Base-by-base conservation (phyloP, 805 yeast genomes). In the Vanderwaltozyma yarrowii region DNA sequence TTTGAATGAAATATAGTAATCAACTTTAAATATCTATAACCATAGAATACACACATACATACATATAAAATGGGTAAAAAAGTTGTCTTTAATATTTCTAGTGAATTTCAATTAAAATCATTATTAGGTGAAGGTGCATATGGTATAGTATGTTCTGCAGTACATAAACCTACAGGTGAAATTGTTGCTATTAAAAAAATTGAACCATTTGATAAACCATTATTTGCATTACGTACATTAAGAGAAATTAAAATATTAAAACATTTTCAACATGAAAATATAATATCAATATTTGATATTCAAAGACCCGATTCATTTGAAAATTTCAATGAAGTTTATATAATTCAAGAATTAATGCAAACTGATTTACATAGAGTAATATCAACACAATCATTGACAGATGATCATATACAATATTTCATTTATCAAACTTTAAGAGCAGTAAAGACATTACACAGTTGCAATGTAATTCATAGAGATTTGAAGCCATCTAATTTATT, bases 91-190 rank as follows among this genome's bases (percentile, higher is more conserved):
- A 85, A 86, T 58, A 89, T 89, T 20, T 78, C 88, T 21, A 83
- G 81, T 44, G 87, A 84, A 53, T 89, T 88, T 60, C 86, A 86
- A 58, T 77, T 89, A 33, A 68, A 79, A 36, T 86, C 84, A 47
- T 74, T 89, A 13, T 78, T 89, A 2, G 97, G 97, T 8, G 95
- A 87, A 60, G 97, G 97, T 15, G 96, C 97, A 0, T 89, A 89
- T 56, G 97, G 97, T 5, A 77, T 88, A 11, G 97, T 89, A 10
- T 78, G 96, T 59, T 76, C 89, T 10, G 96, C 96, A 0, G 62
- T 78, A 10, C 95, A 89, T 61, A 74, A 75, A 52, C 95, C 95
- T 5, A 74, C 92, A 1, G 80, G 80, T 38, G 88, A 81, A 49
- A 76, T 76, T 45, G 96, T 89, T n/a, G 97, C 97, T 30, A 87